Evolutionary conservation across 2,329 filamentous ascomycete genomes (phyloP), one percentile per base, ranked within the genome.

Genomic region (Hortaea sp.): DNA sequence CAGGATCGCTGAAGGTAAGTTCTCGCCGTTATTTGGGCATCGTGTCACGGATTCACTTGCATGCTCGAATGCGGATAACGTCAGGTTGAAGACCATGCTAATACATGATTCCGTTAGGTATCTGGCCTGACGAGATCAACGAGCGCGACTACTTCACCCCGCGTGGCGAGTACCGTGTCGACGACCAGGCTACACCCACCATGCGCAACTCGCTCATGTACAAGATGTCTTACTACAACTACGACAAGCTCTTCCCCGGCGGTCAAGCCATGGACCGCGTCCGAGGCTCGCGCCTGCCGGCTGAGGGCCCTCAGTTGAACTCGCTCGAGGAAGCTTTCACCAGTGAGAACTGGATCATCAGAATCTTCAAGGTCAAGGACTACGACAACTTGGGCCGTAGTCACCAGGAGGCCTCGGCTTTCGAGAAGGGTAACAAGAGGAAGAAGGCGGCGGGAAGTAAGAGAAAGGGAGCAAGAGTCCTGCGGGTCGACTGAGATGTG

Each of bases 151-250:
- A 90, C 73, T 98, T 98, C 70, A 98, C 92, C 5, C 62, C 82
- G 4, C 82, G 89, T 53, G 92, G 94, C 64, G 92, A 98, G 67
- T 98, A 98, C 72, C 82, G 85, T 53, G 87, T 98, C 29, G 92
- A 98, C 58, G 84, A 82, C n/a, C 79, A 86, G 57, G 92, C 92
- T 44, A 95, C 89, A 5, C 87, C 92, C 27, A 88, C 90, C 39
- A 98, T 98, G 92, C 92, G 87, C 75, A 95, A 98, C 79, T 95
- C 89, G 70, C 78, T 98, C 76, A 95, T 97, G 90, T 98, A 98
- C 80, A 98, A 98, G 78, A 95, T 98, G 89, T 95, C 88, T 20
- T 98, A 98, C 78, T 86, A 98, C 79, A 97, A 97, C 77, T 98
- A 86, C 75, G 79, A 90, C 68, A 72, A 77, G 41, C 80, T 98